Evolutionary conservation across 2,329 filamentous ascomycete genomes (phyloP), one percentile per base, ranked within the genome.

Genomic region (Aspergillus persii): DNA sequence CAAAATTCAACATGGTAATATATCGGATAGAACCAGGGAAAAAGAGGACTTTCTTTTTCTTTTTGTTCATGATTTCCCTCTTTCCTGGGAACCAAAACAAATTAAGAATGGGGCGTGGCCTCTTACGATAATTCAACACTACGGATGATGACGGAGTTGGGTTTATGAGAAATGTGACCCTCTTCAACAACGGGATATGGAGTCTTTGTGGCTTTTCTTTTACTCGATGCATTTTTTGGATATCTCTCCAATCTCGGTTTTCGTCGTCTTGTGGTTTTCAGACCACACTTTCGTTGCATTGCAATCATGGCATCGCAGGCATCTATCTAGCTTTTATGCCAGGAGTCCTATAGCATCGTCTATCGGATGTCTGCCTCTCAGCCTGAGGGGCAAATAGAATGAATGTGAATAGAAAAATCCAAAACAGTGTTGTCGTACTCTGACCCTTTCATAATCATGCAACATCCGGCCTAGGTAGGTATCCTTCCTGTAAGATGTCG

Each of bases 121-220:
- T 49, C 41, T 64, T 60, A 60, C 52, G 54, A 61, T 57, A 55
- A 62, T 68, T 67, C 66, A 68, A 68, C 66, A 67, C 61, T 61
- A 64, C 53, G 54, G 61, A 63, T 62, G 54, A 61, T 60, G 56
- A 57, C 62, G 68, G 66, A 68, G 66, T 69, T 69, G 55, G 64
- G 61, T 58, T 62, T 47, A 60, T 59, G 47, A 54, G 54, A 57
- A 63, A 63, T 60, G 58, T 57, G 57, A 65, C 63, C 63, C 64
- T 64, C 57, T 71, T 70, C 69, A 70, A 71, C 68, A 68, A n/a
- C 59, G 66, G 69, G 66, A 67, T 68, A 63, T 31, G 61, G 65
- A 67, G 64, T 68, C 58, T 64, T 54, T 60, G 11, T 48, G 46
- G 29, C 12, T 50, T 49, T 56, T 33, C n/a, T 31, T 50, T 50